These are phyloP conservation scores for Aureobasidium uvarum DNA, from an alignment of 2,329 filamentous ascomycete species.

Conservation along the genomic window DNA sequence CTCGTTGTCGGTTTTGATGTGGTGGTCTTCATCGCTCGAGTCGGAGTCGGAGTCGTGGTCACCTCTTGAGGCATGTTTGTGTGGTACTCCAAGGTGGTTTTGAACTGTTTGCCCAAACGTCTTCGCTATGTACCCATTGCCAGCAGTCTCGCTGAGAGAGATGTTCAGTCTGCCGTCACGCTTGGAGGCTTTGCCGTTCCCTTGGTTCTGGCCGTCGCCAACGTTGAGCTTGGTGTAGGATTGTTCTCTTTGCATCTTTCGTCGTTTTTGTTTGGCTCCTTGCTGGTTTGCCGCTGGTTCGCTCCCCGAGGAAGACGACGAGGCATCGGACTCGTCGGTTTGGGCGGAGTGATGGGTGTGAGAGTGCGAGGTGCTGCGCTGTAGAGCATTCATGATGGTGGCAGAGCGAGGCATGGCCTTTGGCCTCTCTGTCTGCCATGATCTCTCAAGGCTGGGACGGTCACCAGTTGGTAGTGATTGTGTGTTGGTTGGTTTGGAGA, in stretches of 20 bases:
- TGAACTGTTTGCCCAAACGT: conserved; percentile 64
- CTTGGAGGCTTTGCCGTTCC: conserved; percentile 63
- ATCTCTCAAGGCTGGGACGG: conserved; percentile 17
- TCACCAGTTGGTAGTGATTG: not conserved
- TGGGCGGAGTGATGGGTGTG: not conserved
- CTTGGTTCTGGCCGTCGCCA: conserved; percentile 63
- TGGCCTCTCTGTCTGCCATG: conserved; percentile 27
- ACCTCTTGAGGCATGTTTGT: conserved; percentile 34
- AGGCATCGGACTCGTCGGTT: not conserved
- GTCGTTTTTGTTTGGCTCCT: conserved; percentile 21
- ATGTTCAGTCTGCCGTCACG: conserved; percentile 70
- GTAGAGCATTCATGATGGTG: conserved; percentile 15
- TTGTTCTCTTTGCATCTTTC: conserved; percentile 18
- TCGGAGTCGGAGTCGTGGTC: not conserved
- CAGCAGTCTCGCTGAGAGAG: conserved; percentile 67
- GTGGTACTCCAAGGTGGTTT: conserved; percentile 50
- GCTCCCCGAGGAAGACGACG: not conserved
- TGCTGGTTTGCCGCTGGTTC: not conserved
- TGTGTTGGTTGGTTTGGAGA: not conserved
- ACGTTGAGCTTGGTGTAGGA: conserved; percentile 58
- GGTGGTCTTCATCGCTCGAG: conserved; percentile 10
- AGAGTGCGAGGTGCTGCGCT: not conserved
- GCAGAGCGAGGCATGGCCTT: conserved; percentile 9
- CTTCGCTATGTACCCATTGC: conserved; percentile 70
- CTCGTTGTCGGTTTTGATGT: conserved; percentile 28